Evolutionary conservation across 2,329 filamentous ascomycete species (phyloP), one percentile per base, ranked within the genome.

Genomic region (Aspergillus oerlinghausenensis): DNA sequence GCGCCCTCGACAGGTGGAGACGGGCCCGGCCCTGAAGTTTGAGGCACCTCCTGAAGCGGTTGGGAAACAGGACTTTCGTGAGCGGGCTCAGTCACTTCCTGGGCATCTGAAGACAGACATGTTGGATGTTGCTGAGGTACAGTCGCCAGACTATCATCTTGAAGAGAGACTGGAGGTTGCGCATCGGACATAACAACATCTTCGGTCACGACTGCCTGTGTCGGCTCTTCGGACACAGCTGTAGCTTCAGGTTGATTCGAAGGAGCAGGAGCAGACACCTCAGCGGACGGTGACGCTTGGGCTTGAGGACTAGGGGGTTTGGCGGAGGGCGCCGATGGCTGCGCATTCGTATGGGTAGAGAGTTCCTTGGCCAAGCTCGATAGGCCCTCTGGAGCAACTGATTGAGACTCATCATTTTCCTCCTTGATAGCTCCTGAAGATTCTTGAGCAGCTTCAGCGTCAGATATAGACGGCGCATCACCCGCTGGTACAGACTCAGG

Each of bases 401-500:
- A 50, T 48, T 52, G 54, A n/a, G 40, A 23, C 19, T 56, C 51
- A 52, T 28, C 28, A 8, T 14, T 43, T 17, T 38, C 9, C 55
- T 56, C 53, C 42, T 52, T 53, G 17, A 55, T 43, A 21, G 50
- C 38, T 47, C 55, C 53, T 45, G 48, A 49, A 47, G 63, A 57
- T 11, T 56, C 55, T 14, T 58, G 55, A 10, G 50, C 25, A 23
- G 49, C 35, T 35, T 52, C 51, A 40, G 50, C 32, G 21, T 48
- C 50, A 23, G 52, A 23, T 19, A 50, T 52, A 7, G 50, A 21
- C 26, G 60, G 48, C 28, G 58, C 40, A 43, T 61, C 62, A 42
- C 62, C 57, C 17, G 57, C 59, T 19, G 60, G 58, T 40, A 66
- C 63, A 49, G 64, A 50, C 43, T 58, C 62, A 42, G 63, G 64